Base-by-base conservation (phyloP, 176 grass and related monocot species). In the Tuctoria greenei region DNA sequence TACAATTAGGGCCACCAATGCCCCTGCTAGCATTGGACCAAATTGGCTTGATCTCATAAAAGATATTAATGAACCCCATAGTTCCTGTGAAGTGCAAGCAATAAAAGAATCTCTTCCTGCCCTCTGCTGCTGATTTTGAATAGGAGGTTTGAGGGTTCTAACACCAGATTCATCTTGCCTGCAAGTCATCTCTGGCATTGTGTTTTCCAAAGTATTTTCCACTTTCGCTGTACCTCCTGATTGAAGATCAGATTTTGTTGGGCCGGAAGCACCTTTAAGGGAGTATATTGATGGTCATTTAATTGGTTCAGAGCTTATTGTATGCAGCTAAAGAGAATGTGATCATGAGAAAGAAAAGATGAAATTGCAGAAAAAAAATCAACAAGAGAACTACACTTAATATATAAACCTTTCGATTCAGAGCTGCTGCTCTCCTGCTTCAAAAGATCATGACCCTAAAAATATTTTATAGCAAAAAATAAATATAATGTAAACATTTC, bases 391-490 rank as follows among this genome's bases (percentile, higher is more conserved):
- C 38, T 38, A 51, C 4, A 80, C 41, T 82, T 49, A 47, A 77
- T 71, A 27, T 35, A 90, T 66, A 80, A 67, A 95, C 96, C 92
- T 92, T 88, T 90, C 20, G 24, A 64, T 46, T 42, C 68, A 68
- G 49, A 64, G 14, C 61, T 73, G 31, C 31, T 31, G 61, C 61
- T 79, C 63, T 90, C 91, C 76, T 88, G 73, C 83, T 92, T 86
- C 77, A 99, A 84, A 78, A 83, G 49, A 82, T 95, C 96, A 55
- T 90, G 89, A 85, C 87, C 92, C 96, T 99, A 75, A 58, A 90
- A 76, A 27, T 24, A 93, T 73, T 23, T 24, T 2, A 31, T 31
- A 31, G 34, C 42, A 72, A 67, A 28, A 72, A 70, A 31, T 71
- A 72, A 59, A 69, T 74, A 76, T 16, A 73, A 75, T 66, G 66